Evolutionary conservation across 208 protist genomes (phyloP), one percentile per base, ranked within the genome.

Genomic region (Endotrypanum monterogeii): DNA sequence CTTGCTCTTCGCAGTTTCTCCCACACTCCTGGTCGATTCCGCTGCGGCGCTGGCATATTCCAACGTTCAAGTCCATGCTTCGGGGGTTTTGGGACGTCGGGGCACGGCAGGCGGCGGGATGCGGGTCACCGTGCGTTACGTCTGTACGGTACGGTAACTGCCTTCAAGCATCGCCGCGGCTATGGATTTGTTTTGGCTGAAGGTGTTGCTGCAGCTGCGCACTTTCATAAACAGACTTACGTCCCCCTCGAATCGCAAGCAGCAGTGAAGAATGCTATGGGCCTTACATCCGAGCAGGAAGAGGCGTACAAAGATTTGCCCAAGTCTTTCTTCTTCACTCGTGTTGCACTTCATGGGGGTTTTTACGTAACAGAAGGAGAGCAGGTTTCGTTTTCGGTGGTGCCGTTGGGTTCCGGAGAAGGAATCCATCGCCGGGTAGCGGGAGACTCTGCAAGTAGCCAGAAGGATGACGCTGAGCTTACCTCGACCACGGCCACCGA

Each of bases 111-210:
- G 25, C 28, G 16, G 28, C 44, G 25, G 11, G 46, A 8, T 54
- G 44, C 63, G 25, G 35, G 20, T 28, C 63, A 39, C 46, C 4
- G 12, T 35, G 30, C 56, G 28, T 61, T 37, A 39, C 86, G 87
- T 46, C 71, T 92, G 66, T 84, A 92, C 68, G 91, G 91, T 54
- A 96, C 88, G 16, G 86, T 96, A 12, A 85, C 84, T 0, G 89
- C 79, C 23, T 96, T 94, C 70, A 96, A 90, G 80, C 89, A 96
- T 73, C 88, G 91, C n/a, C 84, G 89, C 23, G 91, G 91, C 54
- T 96, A 94, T 70, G 91, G 91, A n/a, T 96, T 96, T 78, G 60
- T 96, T 0, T 58, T 89, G 8, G 87, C 84, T 11, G 76, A 92
- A 51, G 87, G 87, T 46, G 28, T 86, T 23, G 71, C 79, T 35